phyloP scores from a whole-genome alignment of 257 asterid species.

The Solanum sejunctum region DNA sequence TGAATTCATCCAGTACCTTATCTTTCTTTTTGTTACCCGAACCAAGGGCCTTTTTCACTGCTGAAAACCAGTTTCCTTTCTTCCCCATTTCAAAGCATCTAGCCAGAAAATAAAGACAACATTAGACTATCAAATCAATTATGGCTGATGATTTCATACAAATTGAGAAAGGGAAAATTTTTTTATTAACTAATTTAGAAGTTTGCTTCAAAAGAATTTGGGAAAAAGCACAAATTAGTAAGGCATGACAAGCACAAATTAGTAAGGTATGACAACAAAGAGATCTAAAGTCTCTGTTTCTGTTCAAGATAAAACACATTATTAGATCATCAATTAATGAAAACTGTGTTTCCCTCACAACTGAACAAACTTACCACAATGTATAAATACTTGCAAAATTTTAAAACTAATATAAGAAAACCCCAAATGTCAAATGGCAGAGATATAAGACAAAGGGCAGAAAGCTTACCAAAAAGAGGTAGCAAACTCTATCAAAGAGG shows the following conservation, averaged over 20 bases:
- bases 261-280: not conserved
- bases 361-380: not conserved
- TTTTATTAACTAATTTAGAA: not conserved
- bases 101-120: not conserved
- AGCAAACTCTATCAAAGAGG: not conserved
- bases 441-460: not conserved
- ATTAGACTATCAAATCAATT: not conserved
- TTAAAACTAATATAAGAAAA: not conserved
- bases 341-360: not conserved
- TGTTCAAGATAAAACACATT: not conserved
- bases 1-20: constrained; percentile 23
- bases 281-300: not conserved
- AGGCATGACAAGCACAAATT: not conserved
- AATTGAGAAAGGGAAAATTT: not conserved
- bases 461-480: not conserved
- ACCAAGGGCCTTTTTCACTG: constrained; percentile 44
- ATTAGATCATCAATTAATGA: not conserved
- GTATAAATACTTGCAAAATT: not conserved
- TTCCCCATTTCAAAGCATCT: constrained; percentile 47
- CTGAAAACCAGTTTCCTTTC: constrained; percentile 44
- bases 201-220: not conserved
- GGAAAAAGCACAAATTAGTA: not conserved
- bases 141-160: not conserved
- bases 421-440: not conserved
- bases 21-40: constrained; percentile 30